Conservation (phyloP, 495 filamentous ascomycete species). For the Penicillium dipodomyicola region DNA sequence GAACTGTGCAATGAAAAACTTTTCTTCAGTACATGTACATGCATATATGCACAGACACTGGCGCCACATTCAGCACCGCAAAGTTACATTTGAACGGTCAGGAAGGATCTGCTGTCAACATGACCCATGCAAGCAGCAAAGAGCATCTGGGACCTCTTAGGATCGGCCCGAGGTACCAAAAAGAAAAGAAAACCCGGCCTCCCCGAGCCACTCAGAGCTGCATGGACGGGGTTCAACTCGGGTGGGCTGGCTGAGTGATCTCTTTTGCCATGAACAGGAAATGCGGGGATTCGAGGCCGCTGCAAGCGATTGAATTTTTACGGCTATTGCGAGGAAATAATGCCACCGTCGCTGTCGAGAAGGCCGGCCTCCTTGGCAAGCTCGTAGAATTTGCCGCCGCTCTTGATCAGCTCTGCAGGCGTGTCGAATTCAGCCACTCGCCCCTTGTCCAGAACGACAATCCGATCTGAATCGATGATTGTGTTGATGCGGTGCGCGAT, state of each 20-base stretch:
- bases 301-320: constrained; percentile 17
- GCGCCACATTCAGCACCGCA: constrained; percentile 19
- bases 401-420: constrained; percentile 52
- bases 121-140: constrained; percentile 21
- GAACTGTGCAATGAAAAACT: constrained; percentile 13
- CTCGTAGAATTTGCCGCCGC: constrained; percentile 53
- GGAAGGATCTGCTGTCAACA: constrained; percentile 3
- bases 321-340: constrained; percentile 20
- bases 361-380: constrained; percentile 56
- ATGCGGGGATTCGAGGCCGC: constrained; percentile 17
- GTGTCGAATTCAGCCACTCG: constrained; percentile 61
- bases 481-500: constrained; percentile 98
- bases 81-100: constrained; percentile 14
- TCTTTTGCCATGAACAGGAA: constrained; percentile 1
- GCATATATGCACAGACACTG: constrained; percentile 19
- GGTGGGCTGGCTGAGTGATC: constrained; percentile 13
- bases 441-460: constrained; percentile 79
- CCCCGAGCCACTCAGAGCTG: constrained; percentile 28
- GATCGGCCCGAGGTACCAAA: constrained; percentile 21
- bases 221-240: constrained; percentile 9
- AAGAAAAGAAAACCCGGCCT: constrained; percentile 13
- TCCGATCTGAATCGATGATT: constrained; percentile 87
- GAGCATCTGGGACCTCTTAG: constrained; percentile 8
- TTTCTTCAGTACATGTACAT: constrained; percentile 20
- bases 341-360: constrained; percentile 46